Evolutionary conservation across 2,329 filamentous ascomycete genomes (phyloP), one percentile per base, ranked within the genome.

Genomic region (Beauveria bassiana): DNA sequence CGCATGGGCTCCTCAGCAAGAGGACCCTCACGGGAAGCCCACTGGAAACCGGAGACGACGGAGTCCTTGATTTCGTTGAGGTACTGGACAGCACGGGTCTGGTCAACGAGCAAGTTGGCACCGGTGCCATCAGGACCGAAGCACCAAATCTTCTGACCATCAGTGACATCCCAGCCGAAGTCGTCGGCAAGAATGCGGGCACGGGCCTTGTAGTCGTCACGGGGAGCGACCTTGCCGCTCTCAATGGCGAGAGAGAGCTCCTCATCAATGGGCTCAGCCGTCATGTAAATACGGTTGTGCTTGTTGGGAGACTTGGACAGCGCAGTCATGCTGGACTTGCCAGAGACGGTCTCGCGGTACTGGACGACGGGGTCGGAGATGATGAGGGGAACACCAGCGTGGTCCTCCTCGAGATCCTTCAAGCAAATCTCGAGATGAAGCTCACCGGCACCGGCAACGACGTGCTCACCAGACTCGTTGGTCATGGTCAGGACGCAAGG

Each of bases 51-150:
- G 70, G 95, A 98, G 75, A 98, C 93, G 71, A 98, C 89, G 65
- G 93, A 98, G 77, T 99, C 95, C 90, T 99, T 99, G 88, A 99
- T 99, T 90, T 99, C 95, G 84, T 91, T 95, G 75, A 99, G 86
- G 88, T 98, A 99, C 85, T 99, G 95, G 69, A 99, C 95, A 72
- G 95, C 95, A 91, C 98, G 99, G 86, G 93, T 97, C 89, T 98
- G 95, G 82, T 99, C 95, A 75, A 99, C 88, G 71, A 99, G 84
- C 86, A 99, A 83, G 88, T 99, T 99, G 86, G 95, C 89, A 79
- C 95, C 95, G 75, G 84, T 95, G 77, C 92, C 96, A 80, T 99
- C 95, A 72, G 95, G 95, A 80, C 95, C 95, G 82, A 99, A 99
- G 78, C 91, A 96, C 95, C 95, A 99, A 79, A 99, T 99, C 91